Percentiles rank a stretch among this genome's conserved stretches.
Evolutionary conservation across 441 rosid species (phyloP).

Genomic region (Adansonia rubrostipa): DNA sequence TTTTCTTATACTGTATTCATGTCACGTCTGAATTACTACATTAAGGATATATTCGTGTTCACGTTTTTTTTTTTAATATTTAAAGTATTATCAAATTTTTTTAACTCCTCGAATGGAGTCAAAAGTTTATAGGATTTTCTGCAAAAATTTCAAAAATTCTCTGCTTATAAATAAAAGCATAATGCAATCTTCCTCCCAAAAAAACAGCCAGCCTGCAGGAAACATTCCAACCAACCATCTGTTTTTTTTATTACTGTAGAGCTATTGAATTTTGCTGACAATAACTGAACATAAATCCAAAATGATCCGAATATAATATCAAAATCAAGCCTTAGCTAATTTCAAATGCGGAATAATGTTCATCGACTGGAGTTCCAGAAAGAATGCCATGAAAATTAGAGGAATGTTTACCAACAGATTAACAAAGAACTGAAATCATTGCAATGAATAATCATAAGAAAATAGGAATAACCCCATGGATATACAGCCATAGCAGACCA

Average conservation of each 20-base stretch:
- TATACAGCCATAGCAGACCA: neutral
- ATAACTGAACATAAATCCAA: neutral
- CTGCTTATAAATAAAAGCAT: too few species aligned
- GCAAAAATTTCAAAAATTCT: too few species aligned
- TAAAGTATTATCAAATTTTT: too few species aligned
- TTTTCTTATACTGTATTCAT: too few species aligned
- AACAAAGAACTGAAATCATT: neutral
- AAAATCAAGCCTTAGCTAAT: constrained; percentile 56
- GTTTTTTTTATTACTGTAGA: neutral
- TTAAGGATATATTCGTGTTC: too few species aligned
- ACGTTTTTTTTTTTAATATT: too few species aligned
- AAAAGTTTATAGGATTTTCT: too few species aligned
- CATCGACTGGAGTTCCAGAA: constrained; percentile 90
- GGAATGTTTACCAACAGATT: neutral
- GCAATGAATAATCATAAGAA: neutral
- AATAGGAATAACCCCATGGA: neutral
- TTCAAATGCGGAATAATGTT: constrained; percentile 75
- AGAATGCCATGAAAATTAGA: neutral
- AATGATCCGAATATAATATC: neutral
- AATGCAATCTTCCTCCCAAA: too few species aligned
- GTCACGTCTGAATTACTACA: too few species aligned
- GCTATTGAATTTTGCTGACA: neutral
- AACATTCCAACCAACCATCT: neutral
- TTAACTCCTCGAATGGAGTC: too few species aligned
- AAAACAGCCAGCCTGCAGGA: too few species aligned